A percentile compares a stretch with the other conserved stretches of the same genome.
These are phyloP conservation scores for Mucor plumbeus DNA, from an alignment of 371 early-diverging fungal species.

Conservation along the genomic window DNA sequence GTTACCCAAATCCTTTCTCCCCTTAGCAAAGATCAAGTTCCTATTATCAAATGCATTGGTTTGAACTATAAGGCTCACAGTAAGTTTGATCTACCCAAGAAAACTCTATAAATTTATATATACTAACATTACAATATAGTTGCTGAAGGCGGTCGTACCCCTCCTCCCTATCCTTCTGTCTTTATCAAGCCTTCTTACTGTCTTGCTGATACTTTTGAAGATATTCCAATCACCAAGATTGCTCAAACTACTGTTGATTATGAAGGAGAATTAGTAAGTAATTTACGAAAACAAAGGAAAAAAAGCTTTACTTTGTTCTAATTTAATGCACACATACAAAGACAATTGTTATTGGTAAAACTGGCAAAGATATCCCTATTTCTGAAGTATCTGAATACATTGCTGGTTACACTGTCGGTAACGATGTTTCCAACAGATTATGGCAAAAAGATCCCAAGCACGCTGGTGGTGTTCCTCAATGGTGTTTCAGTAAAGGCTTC, in stretches of 20 bases:
- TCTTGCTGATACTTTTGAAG: constrained; percentile 51
- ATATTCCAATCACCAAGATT: constrained; percentile 53
- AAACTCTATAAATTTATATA: neutral
- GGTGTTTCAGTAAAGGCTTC: constrained; percentile 67
- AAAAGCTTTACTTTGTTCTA: neutral
- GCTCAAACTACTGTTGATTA: constrained; percentile 58
- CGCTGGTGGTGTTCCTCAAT: constrained; percentile 51
- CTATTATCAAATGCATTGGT: constrained; percentile 61
- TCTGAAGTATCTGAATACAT: constrained; percentile 55
- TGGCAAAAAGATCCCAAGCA: constrained; percentile 56
- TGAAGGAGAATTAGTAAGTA: constrained; percentile 56
- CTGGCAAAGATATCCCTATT: constrained; percentile 53
- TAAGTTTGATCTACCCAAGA: constrained; percentile 2
- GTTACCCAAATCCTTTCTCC: constrained; percentile 52
- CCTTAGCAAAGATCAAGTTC: constrained; percentile 31
- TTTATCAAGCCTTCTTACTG: constrained; percentile 59
- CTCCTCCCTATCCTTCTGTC: constrained; percentile 47
- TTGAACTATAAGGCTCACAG: constrained; percentile 58
- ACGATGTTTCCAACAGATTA: constrained; percentile 62
- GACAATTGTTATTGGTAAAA: constrained; percentile 63
- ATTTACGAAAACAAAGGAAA: neutral
- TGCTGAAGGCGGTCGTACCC: constrained; percentile 38
- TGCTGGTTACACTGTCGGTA: constrained; percentile 63
- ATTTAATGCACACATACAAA: constrained; percentile 4
- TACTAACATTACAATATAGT: neutral